phyloP scores from a whole-genome alignment of 345 rosid species.

The Sonneratia alba region DNA sequence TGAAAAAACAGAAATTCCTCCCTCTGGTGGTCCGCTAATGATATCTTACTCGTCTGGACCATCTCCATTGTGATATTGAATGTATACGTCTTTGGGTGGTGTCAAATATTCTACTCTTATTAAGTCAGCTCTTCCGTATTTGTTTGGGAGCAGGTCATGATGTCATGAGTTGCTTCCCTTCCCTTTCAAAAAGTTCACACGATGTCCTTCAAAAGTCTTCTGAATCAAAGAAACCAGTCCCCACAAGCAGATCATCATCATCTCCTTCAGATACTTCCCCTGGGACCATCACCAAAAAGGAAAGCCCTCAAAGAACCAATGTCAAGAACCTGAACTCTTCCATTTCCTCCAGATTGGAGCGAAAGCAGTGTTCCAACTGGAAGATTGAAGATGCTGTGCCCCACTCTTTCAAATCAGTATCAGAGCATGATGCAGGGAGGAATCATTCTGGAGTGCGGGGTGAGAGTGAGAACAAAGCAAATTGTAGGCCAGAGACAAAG shows the following conservation, averaged over 20 bases:
- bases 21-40: background rate
- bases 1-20: background rate
- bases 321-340: slow-evolving; percentile 22
- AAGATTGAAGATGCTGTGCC: slow-evolving; percentile 26
- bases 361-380: slow-evolving; percentile 20
- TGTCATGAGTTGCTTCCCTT: slow-evolving; percentile 32
- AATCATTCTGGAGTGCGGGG: slow-evolving; percentile 17
- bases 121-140: slow-evolving; percentile 14
- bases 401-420: slow-evolving; percentile 14
- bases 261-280: slow-evolving; percentile 28
- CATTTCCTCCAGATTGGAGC: slow-evolving; percentile 16
- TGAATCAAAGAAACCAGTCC: slow-evolving; percentile 43
- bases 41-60: background rate
- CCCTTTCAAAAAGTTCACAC: slow-evolving; percentile 31
- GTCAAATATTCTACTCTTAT: background rate
- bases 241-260: slow-evolving; percentile 52
- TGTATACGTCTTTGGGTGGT: background rate
- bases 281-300: slow-evolving; percentile 32
- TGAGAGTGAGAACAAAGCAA: slow-evolving; percentile 17
- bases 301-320: slow-evolving; percentile 24
- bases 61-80: background rate
- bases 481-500: slow-evolving; percentile 32
- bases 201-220: slow-evolving; percentile 34
- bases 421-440: slow-evolving; percentile 17
- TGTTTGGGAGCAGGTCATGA: slow-evolving; percentile 43